phyloP scores from a whole-genome alignment of 2,329 filamentous ascomycete genomes.

The Drechslerella dactyloides region DNA sequence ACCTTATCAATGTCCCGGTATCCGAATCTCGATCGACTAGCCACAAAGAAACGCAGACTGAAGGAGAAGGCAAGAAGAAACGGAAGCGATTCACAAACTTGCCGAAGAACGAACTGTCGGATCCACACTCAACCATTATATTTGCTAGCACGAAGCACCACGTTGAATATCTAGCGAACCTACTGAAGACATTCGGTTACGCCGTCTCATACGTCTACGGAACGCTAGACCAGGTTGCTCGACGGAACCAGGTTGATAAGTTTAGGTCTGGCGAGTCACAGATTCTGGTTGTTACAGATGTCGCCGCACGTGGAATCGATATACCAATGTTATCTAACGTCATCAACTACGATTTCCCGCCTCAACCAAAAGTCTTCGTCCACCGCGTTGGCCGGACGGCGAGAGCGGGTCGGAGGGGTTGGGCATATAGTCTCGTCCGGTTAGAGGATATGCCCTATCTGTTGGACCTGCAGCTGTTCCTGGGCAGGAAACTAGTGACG shows the following conservation, averaged over 20 bases:
- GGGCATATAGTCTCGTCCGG: conserved; percentile 91
- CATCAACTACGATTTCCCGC: conserved; percentile 97
- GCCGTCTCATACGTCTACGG: conserved; percentile 94
- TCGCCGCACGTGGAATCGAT: conserved; percentile 96
- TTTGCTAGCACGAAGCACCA: conserved; percentile 97
- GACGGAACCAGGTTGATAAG: conserved; percentile 87
- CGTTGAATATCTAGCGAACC: conserved; percentile 84
- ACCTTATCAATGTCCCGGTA: conserved; percentile 89
- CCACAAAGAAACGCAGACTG: conserved; percentile 58
- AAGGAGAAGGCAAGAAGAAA: conserved; percentile 67
- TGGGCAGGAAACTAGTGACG: conserved; percentile 80
- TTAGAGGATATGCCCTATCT: conserved; percentile 90
- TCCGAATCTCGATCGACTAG: conserved; percentile 65
- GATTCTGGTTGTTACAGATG: conserved; percentile 93
- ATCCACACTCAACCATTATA: conserved; percentile 89
- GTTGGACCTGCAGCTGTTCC: conserved; percentile 89
- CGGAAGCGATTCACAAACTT: conserved; percentile 69
- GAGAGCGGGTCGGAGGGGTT: conserved; percentile 87
- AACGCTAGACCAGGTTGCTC: conserved; percentile 88
- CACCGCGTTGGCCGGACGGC: conserved; percentile 96
- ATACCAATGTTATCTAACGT: conserved; percentile 95
- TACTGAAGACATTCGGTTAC: conserved; percentile 83
- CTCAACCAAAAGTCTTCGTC: conserved; percentile 94
- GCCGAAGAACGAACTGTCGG: conserved; percentile 62
- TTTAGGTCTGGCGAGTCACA: conserved; percentile 85